A percentile compares a stretch with the other conserved stretches of the same genome.
phyloP scores from a whole-genome alignment of 2,329 filamentous ascomycete genomes.

The Gaeumannomyces tritici region DNA sequence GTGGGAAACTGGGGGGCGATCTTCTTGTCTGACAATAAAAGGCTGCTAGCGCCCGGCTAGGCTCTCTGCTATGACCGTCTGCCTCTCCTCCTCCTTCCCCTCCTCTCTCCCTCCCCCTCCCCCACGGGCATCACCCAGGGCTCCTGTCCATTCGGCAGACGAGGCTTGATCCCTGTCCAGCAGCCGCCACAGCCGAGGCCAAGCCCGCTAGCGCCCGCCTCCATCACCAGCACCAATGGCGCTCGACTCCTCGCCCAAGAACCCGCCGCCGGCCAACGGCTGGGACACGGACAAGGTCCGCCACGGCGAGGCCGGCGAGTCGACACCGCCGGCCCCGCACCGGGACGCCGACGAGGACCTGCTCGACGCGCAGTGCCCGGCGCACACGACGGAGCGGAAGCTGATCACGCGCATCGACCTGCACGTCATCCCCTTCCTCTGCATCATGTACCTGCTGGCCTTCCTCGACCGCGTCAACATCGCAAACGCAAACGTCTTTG shows the following conservation, averaged over 20 bases:
- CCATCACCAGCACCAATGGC: not conserved
- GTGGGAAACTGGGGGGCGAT: not conserved
- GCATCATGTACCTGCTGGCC: constrained; percentile 60
- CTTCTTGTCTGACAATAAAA: not conserved
- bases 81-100: too few species aligned
- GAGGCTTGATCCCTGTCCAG: too few species aligned
- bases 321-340: constrained; percentile 6
- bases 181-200: not conserved
- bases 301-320: not conserved
- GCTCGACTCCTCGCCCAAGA: not conserved
- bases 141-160: too few species aligned
- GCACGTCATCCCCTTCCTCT: constrained; percentile 62
- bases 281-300: not conserved
- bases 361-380: constrained; percentile 29
- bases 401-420: constrained; percentile 63
- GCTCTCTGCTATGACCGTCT: too few species aligned
- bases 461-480: constrained; percentile 72
- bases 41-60: not conserved
- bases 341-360: constrained; percentile 20
- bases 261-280: too few species aligned
- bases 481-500: constrained; percentile 64
- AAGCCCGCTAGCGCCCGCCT: not conserved
- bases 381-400: constrained; percentile 51
- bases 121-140: too few species aligned
- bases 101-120: too few species aligned